Evolutionary conservation across 2,329 filamentous ascomycete genomes (phyloP).

Genomic region (Microascus cirrosus): DNA sequence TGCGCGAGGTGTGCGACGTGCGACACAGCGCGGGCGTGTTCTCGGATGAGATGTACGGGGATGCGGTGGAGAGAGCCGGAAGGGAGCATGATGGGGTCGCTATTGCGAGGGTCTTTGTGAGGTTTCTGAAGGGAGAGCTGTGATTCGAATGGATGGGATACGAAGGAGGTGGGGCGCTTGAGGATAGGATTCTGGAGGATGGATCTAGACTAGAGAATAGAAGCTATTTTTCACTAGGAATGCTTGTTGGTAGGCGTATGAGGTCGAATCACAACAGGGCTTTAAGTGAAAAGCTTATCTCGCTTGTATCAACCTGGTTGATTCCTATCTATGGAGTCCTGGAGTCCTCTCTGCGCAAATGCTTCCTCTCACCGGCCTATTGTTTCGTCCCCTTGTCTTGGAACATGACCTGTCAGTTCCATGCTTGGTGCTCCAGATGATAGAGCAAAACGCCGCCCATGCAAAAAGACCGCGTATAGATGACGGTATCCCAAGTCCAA

Average conservation of each 20-base stretch:
- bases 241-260: neutral
- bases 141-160: neutral
- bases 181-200: neutral
- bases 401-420: too few species aligned
- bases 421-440: neutral
- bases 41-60: constrained; percentile 53
- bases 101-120: constrained; percentile 63
- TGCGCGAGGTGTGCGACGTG: constrained; percentile 53
- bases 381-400: too few species aligned
- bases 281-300: too few species aligned
- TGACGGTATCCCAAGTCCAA: neutral
- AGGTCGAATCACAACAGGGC: too few species aligned
- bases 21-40: constrained; percentile 60
- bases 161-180: neutral
- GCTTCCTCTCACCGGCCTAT: too few species aligned
- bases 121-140: constrained; percentile 48
- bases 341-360: too few species aligned
- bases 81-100: constrained; percentile 69
- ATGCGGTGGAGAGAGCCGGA: constrained; percentile 54
- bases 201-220: neutral
- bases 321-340: too few species aligned
- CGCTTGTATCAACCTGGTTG: too few species aligned
- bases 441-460: neutral
- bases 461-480: neutral
- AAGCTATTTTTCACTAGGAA: neutral